phyloP scores from a whole-genome alignment of 2,329 filamentous ascomycete genomes.

The Fusarium sambucinum region DNA sequence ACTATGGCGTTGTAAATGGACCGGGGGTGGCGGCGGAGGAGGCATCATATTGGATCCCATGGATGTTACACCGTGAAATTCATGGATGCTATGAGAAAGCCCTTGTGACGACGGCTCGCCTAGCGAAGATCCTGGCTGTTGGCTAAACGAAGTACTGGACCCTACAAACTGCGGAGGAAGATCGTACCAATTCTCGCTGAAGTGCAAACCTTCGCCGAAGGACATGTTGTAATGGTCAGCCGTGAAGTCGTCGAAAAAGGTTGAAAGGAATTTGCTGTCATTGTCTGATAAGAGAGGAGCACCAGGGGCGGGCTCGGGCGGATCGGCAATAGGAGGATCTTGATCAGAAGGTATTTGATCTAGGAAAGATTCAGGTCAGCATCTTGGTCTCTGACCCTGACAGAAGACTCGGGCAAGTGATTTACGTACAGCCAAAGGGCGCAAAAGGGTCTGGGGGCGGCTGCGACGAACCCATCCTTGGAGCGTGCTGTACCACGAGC shows the following conservation, averaged over 20 bases:
- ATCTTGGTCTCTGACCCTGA: background rate
- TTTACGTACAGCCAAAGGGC: slow-evolving; percentile 75
- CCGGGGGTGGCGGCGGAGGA: slow-evolving; percentile 50
- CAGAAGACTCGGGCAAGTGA: background rate
- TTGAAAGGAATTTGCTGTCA: slow-evolving; percentile 69
- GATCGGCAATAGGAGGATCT: slow-evolving; percentile 62
- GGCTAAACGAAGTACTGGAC: slow-evolving; percentile 72
- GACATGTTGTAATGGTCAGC: slow-evolving; percentile 64
- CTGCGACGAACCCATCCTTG: slow-evolving; percentile 71
- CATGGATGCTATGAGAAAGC: slow-evolving; percentile 34
- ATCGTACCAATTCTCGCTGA: slow-evolving; percentile 66
- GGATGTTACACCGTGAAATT: slow-evolving; percentile 37
- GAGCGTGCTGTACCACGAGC: slow-evolving; percentile 66
- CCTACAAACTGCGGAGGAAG: slow-evolving; percentile 75
- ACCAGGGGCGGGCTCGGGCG: slow-evolving; percentile 73
- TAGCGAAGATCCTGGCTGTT: slow-evolving; percentile 57
- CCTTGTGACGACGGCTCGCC: slow-evolving; percentile 43
- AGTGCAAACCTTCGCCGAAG: slow-evolving; percentile 64
- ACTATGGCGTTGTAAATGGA: slow-evolving; percentile 45
- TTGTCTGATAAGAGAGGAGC: slow-evolving; percentile 73
- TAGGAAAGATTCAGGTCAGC: slow-evolving; percentile 52
- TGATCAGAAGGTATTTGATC: slow-evolving; percentile 61
- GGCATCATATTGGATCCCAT: slow-evolving; percentile 53
- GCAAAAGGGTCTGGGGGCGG: slow-evolving; percentile 64
- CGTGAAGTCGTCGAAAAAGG: slow-evolving; percentile 68